A percentile compares a stretch with the other conserved stretches of the same genome.
Conservation (phyloP, 176 grass and related monocot genomes). For the Elaeis guineensis region DNA sequence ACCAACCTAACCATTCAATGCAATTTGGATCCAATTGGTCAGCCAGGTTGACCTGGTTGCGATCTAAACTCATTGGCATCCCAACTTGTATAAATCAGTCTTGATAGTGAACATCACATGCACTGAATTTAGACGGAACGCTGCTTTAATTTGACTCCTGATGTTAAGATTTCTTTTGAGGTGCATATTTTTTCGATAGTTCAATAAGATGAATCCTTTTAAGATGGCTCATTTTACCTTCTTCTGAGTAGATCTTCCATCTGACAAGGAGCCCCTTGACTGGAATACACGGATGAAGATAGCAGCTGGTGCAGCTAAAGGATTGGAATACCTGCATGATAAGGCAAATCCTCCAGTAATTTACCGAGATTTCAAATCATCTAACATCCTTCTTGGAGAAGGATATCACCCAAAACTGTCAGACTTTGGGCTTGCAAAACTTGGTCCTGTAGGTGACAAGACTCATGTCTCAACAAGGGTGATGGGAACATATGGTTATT, state of each 20-base stretch:
- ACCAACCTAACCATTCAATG: too few species aligned
- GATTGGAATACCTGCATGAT: slow-evolving; percentile 71
- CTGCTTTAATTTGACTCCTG: too few species aligned
- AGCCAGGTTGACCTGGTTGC: too few species aligned
- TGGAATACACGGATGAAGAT: slow-evolving; percentile 83
- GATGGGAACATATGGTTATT: slow-evolving; percentile 83
- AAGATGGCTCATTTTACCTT: neutral
- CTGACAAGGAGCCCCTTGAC: slow-evolving; percentile 43
- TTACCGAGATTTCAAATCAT: slow-evolving; percentile 74
- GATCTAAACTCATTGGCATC: too few species aligned
- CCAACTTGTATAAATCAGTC: too few species aligned
- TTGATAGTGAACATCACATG: too few species aligned
- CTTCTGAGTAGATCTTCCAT: slow-evolving; percentile 38
- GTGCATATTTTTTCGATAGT: too few species aligned
- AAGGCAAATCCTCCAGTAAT: slow-evolving; percentile 56
- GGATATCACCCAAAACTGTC: slow-evolving; percentile 63
- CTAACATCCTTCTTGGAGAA: slow-evolving; percentile 74
- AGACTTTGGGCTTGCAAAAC: slow-evolving; percentile 78
- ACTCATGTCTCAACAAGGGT: slow-evolving; percentile 81
- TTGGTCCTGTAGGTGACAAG: slow-evolving; percentile 67
- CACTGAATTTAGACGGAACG: too few species aligned
- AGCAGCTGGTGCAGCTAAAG: slow-evolving; percentile 59
- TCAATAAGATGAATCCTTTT: too few species aligned
- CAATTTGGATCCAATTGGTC: too few species aligned
- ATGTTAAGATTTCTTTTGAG: too few species aligned